Evolutionary conservation across 768 basidiomycete species (phyloP), one percentile per base, ranked within the genome.

Genomic region (Lentinula raphanica): DNA sequence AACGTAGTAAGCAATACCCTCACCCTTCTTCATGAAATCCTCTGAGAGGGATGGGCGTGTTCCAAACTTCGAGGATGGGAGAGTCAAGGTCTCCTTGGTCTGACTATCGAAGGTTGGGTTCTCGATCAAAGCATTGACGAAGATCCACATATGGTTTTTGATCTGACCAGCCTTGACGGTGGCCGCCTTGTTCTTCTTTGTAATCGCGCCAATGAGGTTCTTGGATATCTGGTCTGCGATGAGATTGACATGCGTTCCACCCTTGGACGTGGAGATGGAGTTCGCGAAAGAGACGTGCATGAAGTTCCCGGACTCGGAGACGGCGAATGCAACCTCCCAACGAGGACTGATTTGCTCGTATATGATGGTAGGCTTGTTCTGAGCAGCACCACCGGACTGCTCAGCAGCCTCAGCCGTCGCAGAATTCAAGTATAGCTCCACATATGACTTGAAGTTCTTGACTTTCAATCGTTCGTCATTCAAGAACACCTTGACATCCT

Each of bases 61-160:
- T 9, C 94, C 92, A 67, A 98, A 99, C 71, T 96, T 96, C 29
- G 85, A 86, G 19, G 88, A 75, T 3, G 87, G 86, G 45, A 98
- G 74, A 1, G 95, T 98, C 63, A 99, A 74, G 3, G 87, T 90
- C 71, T 99, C 97, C 76, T 99, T 99, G 36, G 97, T 98, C 72
- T 99, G 97, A 79, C 92, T 94, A 79, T 99, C 96, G 72, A 99
- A 99, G 1, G 94, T 92, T 8, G 97, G 96, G 67, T 99, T 99
- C 75, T 96, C 95, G 63, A 99, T 88, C 60, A 97, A 78, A 13
- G 92, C 86, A 66, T 98, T 98, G 67, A 99, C 87, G 66, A 98
- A 99, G 55, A 99, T 81, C 93, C 92, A 95, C 86, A 99, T 94
- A 68, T 99, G 95, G 66, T 89, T 94, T 79, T 93, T 96, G 75